Base-by-base conservation (phyloP, 2,329 filamentous ascomycete genomes). In the Diaporthe sp. region DNA sequence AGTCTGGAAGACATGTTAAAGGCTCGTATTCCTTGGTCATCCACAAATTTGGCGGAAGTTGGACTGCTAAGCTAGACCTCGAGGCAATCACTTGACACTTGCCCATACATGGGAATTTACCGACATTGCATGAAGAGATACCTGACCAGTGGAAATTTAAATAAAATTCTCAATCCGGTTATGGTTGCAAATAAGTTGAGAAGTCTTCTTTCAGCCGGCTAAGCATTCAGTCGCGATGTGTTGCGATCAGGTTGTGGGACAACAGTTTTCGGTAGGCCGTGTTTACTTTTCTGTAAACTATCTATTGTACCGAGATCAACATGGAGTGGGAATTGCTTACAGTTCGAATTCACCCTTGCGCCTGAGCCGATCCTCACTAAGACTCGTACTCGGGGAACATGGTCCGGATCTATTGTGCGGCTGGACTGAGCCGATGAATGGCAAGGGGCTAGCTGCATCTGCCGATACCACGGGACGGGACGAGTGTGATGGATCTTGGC, bases 21-120 rank as follows among this genome's bases (percentile, higher is more conserved):
- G 85, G 86, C 6, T 83, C 83, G 3, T 83, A 79, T 22, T 87
- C 82, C 72, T 86, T 87, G 67, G 85, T 85, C 44, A 87, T 80
- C 57, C 85, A 80, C 77, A 88, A 79, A 75, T 86, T 86, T 57
- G 83, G 85, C 7, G 85, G 85, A 3, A 89, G 82, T 85, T 8
- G 81, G 76, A 13, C 34, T 13, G 4, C 10, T 42, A 34, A 63
- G 42, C 60, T 13, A 63, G 34, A 15, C 37, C 37, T 15, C 37
- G 37, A 39, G 37, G 37, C 37, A 39, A 39, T 12, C 37, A 5
- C 37, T 39, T 39, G 37, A 13, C 37, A 39, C 37, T 4, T 13
- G 37, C 37, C 37, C 37, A 13, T 13, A 39, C 3, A 1, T 39
- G 37, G 12, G 12, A 39, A 13, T 39, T 39, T 13, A 39, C 10